Evolutionary conservation across 768 basidiomycete species (phyloP).

Genomic region (Dioszegia aurantiaca): DNA sequence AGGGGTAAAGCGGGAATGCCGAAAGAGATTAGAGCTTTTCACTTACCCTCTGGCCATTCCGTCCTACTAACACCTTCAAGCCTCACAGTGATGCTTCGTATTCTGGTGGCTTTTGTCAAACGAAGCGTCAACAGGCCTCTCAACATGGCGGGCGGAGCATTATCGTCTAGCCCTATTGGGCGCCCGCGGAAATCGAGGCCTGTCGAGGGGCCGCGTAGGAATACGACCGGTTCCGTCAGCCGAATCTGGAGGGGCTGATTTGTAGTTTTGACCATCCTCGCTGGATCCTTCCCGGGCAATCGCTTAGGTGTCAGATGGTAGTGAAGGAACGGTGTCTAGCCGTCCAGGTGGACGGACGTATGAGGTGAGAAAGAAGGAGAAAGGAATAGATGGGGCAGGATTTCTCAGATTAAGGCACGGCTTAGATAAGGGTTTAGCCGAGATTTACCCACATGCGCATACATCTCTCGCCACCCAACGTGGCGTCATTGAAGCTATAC

Average conservation of each 20-base stretch:
- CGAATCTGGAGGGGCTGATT: conserved; percentile 55
- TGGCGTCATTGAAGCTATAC: no score
- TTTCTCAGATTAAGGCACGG: no score
- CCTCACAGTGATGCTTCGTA: conserved; percentile 79
- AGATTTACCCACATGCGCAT: neutral
- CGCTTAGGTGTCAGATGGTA: no score
- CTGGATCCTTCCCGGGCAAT: no score
- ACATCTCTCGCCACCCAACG: neutral
- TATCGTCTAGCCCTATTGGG: conserved; percentile 48
- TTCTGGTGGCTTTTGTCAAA: conserved; percentile 72
- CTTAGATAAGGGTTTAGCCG: neutral
- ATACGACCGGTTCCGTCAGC: conserved; percentile 71
- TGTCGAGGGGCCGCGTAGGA: conserved; percentile 58
- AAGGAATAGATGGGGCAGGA: no score
- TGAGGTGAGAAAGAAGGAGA: no score
- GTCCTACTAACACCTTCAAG: conserved; percentile 69
- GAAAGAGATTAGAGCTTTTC: no score
- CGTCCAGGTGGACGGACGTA: no score
- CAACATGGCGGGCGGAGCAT: conserved; percentile 60
- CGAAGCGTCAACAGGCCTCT: conserved; percentile 66
- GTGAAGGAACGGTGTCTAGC: no score
- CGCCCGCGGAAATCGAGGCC: conserved; percentile 51
- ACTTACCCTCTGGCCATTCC: conserved; percentile 81
- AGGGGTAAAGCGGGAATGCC: neutral
- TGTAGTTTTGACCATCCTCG: conserved; percentile 37